Percentiles rank a stretch among this genome's conserved stretches.
Conservation (phyloP, 1,284 basidiomycete genomes). For the Veloboletus limbatus region DNA sequence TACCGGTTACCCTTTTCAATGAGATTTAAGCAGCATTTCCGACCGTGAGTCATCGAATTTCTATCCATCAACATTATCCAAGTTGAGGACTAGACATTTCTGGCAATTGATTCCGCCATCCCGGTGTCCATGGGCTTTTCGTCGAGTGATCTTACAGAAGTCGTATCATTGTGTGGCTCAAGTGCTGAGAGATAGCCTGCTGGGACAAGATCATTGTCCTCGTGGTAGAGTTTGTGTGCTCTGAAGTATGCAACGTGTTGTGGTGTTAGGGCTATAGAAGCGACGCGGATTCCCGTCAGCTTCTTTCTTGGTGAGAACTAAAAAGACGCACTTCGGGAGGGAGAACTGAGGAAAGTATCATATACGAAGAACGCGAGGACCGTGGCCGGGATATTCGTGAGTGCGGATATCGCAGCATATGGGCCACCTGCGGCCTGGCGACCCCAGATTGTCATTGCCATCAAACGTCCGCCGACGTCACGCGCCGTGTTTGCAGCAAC, state of each 20-base stretch:
- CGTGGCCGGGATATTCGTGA: slow-evolving; percentile 65
- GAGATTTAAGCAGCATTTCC: slow-evolving; percentile 1
- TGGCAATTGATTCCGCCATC: not conserved
- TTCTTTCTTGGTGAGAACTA: slow-evolving; percentile 5
- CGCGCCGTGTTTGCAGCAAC: slow-evolving; percentile 66
- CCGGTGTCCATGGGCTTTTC: slow-evolving; percentile 7
- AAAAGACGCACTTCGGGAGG: slow-evolving; percentile 27
- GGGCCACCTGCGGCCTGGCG: slow-evolving; percentile 48
- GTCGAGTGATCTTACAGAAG: slow-evolving; percentile 14
- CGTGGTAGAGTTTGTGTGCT: slow-evolving; percentile 25
- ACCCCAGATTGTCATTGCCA: slow-evolving; percentile 59
- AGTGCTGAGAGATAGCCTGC: slow-evolving; percentile 21
- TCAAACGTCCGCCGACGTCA: slow-evolving; percentile 61
- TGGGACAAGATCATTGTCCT: slow-evolving; percentile 27
- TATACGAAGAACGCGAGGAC: slow-evolving; percentile 51
- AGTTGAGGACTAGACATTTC: slow-evolving; percentile 18
- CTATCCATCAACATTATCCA: not conserved
- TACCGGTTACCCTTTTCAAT: slow-evolving; percentile 5
- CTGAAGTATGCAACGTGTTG: slow-evolving; percentile 22
- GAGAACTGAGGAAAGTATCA: slow-evolving; percentile 45
- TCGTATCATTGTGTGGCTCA: slow-evolving; percentile 1
- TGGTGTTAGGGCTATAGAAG: slow-evolving; percentile 23
- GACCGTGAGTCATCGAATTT: not conserved
- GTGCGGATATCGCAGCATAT: slow-evolving; percentile 62
- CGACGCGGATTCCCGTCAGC: slow-evolving; percentile 12